Percentiles rank a stretch among this genome's conserved stretches.
These are phyloP conservation scores for Cladosporium colombiae DNA, from an alignment of 2,329 filamentous ascomycete genomes.

Conservation along the genomic window DNA sequence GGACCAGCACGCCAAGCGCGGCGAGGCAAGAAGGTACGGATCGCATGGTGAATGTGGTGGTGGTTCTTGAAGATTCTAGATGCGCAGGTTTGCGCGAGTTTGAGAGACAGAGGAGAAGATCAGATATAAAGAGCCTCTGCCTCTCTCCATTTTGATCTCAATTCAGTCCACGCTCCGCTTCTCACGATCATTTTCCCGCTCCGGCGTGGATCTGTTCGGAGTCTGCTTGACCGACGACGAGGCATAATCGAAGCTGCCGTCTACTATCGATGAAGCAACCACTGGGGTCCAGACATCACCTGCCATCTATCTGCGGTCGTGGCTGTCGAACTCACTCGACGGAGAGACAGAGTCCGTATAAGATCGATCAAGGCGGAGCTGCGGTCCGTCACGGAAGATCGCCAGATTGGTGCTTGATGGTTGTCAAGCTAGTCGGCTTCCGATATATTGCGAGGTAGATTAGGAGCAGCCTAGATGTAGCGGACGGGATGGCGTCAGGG, in stretches of 20 bases:
- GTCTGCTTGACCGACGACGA: neutral
- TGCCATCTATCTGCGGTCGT: neutral
- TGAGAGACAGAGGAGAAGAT: neutral
- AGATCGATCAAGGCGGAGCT: neutral
- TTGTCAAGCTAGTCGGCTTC: neutral
- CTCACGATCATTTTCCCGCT: neutral
- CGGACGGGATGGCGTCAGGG: neutral
- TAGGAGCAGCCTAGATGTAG: neutral
- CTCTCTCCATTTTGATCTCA: neutral
- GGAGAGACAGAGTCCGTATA: neutral
- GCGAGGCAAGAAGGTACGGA: neutral
- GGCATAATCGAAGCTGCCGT: neutral
- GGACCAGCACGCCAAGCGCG: conserved; percentile 4
- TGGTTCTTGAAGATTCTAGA: neutral
- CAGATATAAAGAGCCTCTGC: neutral
- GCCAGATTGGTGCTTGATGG: neutral
- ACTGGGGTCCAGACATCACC: neutral
- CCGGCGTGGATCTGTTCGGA: conserved; percentile 2
- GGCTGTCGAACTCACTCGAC: neutral
- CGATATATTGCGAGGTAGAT: neutral
- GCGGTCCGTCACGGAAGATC: conserved; percentile 5
- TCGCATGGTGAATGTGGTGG: neutral
- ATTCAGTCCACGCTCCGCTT: neutral
- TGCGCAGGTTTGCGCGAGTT: conserved; percentile 9
- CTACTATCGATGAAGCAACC: neutral